Evolutionary conservation across 2,329 filamentous ascomycete species (phyloP), one percentile per base, ranked within the genome.

Genomic region (Leptosphaerulina australis): DNA sequence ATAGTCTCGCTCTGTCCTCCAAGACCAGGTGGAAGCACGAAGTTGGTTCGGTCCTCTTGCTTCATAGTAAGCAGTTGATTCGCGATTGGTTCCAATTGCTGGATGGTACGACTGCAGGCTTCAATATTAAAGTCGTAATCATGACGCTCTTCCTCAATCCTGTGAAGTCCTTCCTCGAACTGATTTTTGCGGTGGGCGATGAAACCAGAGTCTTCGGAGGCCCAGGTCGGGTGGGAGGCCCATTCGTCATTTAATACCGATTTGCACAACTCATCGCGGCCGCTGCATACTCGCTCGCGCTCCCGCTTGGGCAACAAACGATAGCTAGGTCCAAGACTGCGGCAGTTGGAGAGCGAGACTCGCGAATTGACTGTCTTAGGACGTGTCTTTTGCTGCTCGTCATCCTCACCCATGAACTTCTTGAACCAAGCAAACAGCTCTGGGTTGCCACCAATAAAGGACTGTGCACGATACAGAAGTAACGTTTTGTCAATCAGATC

Each of bases 91-190:
- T 97, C 93, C 30, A 99, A 84, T 4, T 99, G 85, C 73, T 97
- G 94, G 51, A 99, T 96, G 39, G 94, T 97, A 61, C 96, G 92
- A 53, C 88, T 84, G 67, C 94, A 96, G 7, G 91, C 90, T 75
- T 99, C 94, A 44, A 99, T 97, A 69, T 97, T 94, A 76, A 95
- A 96, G 72, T 99, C 94, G 65, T 99, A 99, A 69, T 99, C 94
- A 68, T 99, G 94, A 4, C 94, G 88, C 72, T 99, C 94, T 74
- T 99, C 94, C 74, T 99, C 94, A 53, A 99, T 97, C 15, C 94
- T 83, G 69, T 99, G 94, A 7, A 99, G 83, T 24, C 89, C 89
- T 73, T 99, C 94, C 72, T 99, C 94, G 58, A 88, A 96, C 45
- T 88, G 85, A 64, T 99, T 99, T 82, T 99, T 99, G 55, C 93